Conservation (phyloP, 208 protist species). For the Blechomonas ayalai region DNA sequence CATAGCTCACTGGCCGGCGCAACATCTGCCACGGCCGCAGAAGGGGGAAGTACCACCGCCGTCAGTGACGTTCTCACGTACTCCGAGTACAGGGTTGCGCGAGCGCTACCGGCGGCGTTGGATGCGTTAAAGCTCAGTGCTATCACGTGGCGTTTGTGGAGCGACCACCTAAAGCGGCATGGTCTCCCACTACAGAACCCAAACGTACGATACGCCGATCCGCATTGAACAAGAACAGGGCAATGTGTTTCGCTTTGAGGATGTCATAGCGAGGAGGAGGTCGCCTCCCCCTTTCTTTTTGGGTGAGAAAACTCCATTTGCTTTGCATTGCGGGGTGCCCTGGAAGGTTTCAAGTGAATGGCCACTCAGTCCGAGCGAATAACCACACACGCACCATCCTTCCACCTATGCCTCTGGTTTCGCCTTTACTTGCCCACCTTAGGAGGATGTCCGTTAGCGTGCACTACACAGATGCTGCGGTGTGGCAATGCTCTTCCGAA, state of each 20-base stretch:
- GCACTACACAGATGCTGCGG: no score
- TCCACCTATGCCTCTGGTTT: no score
- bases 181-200: slow-evolving; percentile 19
- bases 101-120: slow-evolving; percentile 10
- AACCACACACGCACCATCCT: no score
- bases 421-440: no score
- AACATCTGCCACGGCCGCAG: neutral
- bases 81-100: slow-evolving; percentile 16
- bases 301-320: no score
- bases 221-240: slow-evolving; percentile 11
- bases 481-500: no score
- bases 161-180: slow-evolving; percentile 9
- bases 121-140: slow-evolving; percentile 21
- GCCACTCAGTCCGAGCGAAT: no score
- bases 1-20: neutral
- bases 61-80: slow-evolving; percentile 16
- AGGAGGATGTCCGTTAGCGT: no score
- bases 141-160: slow-evolving; percentile 21
- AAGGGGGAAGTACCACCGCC: neutral
- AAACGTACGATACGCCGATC: slow-evolving; percentile 15
- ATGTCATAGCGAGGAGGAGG: no score
- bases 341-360: no score
- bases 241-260: no score
- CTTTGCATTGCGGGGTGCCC: no score
- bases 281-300: neutral